Evolutionary conservation across 352 stramenopile genomes (phyloP).

Genomic region (Pythium rhizo-oryzae): DNA sequence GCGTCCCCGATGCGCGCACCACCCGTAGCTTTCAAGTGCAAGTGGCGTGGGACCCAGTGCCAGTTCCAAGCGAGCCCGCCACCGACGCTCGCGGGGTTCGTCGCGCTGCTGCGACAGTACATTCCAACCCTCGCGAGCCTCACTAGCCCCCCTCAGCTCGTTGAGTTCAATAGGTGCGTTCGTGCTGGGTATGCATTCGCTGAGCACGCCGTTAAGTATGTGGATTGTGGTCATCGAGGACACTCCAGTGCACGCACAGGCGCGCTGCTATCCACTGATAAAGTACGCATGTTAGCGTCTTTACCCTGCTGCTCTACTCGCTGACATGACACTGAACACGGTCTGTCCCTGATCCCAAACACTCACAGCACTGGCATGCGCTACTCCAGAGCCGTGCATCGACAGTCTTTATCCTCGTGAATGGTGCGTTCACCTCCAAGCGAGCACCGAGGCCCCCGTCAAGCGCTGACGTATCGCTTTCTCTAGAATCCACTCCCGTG

Average conservation of each 20-base stretch:
- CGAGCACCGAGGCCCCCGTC: too few species aligned
- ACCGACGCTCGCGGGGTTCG: conserved; percentile 35
- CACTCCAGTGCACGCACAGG: conserved; percentile 14
- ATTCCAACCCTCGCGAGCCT: conserved; percentile 36
- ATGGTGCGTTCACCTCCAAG: too few species aligned
- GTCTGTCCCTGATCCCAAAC: not conserved
- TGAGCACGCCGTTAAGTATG: too few species aligned
- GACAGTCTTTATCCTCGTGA: conserved; percentile 26
- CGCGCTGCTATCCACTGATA: conserved; percentile 6
- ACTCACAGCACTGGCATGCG: conserved; percentile 21
- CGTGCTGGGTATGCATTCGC: not conserved
- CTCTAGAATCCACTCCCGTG: not conserved
- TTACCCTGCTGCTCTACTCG: too few species aligned
- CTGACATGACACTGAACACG: not conserved
- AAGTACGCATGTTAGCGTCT: conserved; percentile 1
- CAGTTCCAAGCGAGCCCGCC: conserved; percentile 45
- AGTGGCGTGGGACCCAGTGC: conserved; percentile 51
- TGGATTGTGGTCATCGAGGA: not conserved
- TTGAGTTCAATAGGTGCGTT: conserved; percentile 30
- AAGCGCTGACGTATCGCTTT: too few species aligned
- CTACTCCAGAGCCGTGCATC: conserved; percentile 14
- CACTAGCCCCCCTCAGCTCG: not conserved
- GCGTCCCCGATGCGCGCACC: conserved; percentile 15
- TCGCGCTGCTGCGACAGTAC: conserved; percentile 38
- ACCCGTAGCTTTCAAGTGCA: conserved; percentile 62